Conservation (phyloP, 768 basidiomycete species). For the Multifurca ochricompacta region DNA sequence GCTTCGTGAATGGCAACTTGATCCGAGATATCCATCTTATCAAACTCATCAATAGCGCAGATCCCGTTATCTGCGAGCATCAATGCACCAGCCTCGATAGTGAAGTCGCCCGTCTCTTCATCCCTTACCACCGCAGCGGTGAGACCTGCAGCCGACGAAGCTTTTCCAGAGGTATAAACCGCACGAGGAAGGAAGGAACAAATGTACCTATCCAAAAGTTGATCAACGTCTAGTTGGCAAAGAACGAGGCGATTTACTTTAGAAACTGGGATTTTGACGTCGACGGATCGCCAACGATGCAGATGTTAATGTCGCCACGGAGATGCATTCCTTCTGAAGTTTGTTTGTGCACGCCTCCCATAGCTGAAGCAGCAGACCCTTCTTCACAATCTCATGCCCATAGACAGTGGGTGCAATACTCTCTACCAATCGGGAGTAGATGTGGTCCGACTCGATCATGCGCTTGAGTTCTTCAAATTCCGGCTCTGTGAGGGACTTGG, state of each 20-base stretch:
- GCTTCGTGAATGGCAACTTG: constrained; percentile 99
- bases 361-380: constrained; percentile 92
- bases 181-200: constrained; percentile 97
- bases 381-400: constrained; percentile 98
- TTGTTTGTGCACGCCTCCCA: constrained; percentile 98
- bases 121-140: constrained; percentile 98
- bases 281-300: constrained; percentile 94
- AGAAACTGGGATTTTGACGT: constrained; percentile 99
- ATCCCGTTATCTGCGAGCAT: constrained; percentile 99
- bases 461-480: constrained; percentile 91
- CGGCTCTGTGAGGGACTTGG: constrained; percentile 82
- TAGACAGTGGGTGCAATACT: constrained; percentile 98
- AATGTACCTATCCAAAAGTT: constrained; percentile 62
- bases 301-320: constrained; percentile 98
- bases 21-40: constrained; percentile 99
- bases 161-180: constrained; percentile 99
- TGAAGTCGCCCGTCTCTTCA: constrained; percentile 98
- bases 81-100: constrained; percentile 96
- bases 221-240: constrained; percentile 1
- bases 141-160: constrained; percentile 96
- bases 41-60: constrained; percentile 99
- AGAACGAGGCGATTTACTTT: constrained; percentile 52
- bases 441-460: constrained; percentile 93
- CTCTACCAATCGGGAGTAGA: constrained; percentile 87
- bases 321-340: constrained; percentile 95